These are phyloP conservation scores for Cladosporium velox DNA, from an alignment of 2,329 filamentous ascomycete genomes.

Conservation along the genomic window DNA sequence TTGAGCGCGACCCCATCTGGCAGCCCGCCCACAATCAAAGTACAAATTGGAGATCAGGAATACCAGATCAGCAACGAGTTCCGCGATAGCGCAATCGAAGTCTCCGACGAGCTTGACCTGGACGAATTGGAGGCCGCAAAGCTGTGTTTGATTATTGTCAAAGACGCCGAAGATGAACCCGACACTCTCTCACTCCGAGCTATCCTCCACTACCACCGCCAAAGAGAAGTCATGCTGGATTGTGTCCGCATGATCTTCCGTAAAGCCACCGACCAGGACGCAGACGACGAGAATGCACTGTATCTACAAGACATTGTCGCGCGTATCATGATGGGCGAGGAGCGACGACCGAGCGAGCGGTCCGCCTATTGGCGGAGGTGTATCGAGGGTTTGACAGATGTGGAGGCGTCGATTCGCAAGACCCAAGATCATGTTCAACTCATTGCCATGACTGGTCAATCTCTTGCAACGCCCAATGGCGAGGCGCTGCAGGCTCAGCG, in stretches of 20 bases:
- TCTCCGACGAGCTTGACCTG: constrained; percentile 85
- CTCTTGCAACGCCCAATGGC: constrained; percentile 63
- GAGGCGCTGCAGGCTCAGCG: constrained; percentile 81
- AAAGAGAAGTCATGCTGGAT: constrained; percentile 79
- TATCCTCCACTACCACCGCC: constrained; percentile 84
- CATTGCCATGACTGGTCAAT: constrained; percentile 71
- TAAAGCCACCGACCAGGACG: constrained; percentile 45
- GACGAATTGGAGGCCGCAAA: constrained; percentile 84
- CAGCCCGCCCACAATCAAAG: constrained; percentile 49
- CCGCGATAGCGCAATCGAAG: constrained; percentile 74
- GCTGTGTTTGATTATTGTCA: constrained; percentile 69
- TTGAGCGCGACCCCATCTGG: constrained; percentile 64
- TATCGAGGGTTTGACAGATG: constrained; percentile 71
- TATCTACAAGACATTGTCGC: constrained; percentile 59
- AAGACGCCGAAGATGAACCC: constrained; percentile 62
- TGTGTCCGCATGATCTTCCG: constrained; percentile 74
- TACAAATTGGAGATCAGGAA: constrained; percentile 70
- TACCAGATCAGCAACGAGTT: constrained; percentile 86
- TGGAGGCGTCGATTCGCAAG: constrained; percentile 74
- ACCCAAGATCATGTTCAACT: constrained; percentile 76
- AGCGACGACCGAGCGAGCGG: constrained; percentile 55
- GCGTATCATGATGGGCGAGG: constrained; percentile 54
- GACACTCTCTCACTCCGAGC: constrained; percentile 76
- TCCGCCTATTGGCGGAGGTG: constrained; percentile 72
- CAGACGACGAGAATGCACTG: constrained; percentile 58